Evolutionary conservation across 2,329 filamentous ascomycete species (phyloP).

Genomic region (Aspergillus jensenii): DNA sequence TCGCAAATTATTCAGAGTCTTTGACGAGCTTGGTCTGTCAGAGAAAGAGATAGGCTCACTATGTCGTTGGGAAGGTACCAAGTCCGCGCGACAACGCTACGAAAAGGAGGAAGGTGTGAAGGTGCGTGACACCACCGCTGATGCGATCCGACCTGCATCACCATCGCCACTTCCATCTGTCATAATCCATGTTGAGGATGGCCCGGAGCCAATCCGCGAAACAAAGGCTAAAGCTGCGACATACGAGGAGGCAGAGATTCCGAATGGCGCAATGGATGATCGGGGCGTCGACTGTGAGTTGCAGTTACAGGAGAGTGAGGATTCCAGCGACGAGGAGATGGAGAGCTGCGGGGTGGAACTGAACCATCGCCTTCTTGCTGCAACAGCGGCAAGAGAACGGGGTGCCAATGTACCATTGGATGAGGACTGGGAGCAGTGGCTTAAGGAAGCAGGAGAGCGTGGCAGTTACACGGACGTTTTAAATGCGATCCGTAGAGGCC

Average conservation of each 20-base stretch:
- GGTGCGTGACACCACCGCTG: slow-evolving; percentile 62
- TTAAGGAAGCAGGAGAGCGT: slow-evolving; percentile 57
- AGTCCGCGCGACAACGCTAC: slow-evolving; percentile 48
- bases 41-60: slow-evolving; percentile 60
- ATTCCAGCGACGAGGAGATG: slow-evolving; percentile 47
- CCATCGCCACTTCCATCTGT: slow-evolving; percentile 37
- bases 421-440: slow-evolving; percentile 57
- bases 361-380: slow-evolving; percentile 54
- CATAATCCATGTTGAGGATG: slow-evolving; percentile 33
- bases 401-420: slow-evolving; percentile 47
- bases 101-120: slow-evolving; percentile 57
- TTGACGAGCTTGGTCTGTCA: slow-evolving; percentile 60
- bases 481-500: slow-evolving; percentile 38
- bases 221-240: slow-evolving; percentile 21
- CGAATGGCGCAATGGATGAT: slow-evolving; percentile 25
- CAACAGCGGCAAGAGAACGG: slow-evolving; percentile 53
- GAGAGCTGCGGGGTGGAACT: slow-evolving; percentile 53
- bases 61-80: slow-evolving; percentile 59
- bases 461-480: slow-evolving; percentile 45
- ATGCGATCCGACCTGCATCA: slow-evolving; percentile 54
- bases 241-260: slow-evolving; percentile 24
- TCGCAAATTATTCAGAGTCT: slow-evolving; percentile 58
- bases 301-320: slow-evolving; percentile 37
- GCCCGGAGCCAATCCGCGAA: slow-evolving; percentile 23
- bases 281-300: slow-evolving; percentile 22